Base-by-base conservation (phyloP, 1,139 yeast genomes). In the Candida albicans region DNA sequence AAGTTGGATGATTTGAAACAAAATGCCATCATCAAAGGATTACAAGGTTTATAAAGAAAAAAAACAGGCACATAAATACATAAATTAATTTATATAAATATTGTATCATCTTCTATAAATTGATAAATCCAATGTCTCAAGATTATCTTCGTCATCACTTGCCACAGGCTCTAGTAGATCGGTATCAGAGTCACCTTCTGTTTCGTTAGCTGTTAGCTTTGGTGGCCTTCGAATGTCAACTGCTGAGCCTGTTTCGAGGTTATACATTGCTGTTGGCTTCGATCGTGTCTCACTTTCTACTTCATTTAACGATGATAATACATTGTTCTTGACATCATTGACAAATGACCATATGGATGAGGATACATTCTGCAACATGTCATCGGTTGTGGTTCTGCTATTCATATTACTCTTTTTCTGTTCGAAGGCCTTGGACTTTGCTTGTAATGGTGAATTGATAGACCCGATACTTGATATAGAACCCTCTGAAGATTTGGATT, bases 11-110 rank as follows among this genome's bases (percentile, higher is more conserved):
- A 62, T 46, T 52, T 54, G 41, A 75, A 61, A 55, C 87, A 81
- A 33, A 57, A 70, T 13, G 79, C 77, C 46, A 58, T 81, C 44
- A 70, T 80, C 42, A 74, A 72, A 53, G 83, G 81, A 4, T 65
- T 73, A 53, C 73, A 68, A 47, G 58, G 62, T 6, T 55, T 62
- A 41, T 63, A 56, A 43, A 18, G 26, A 28, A 7, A 33, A 10
- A 29, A 15, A 41, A n/a, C n/a, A n/a, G 9, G n/a, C 29, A 11
- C 14, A 15, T 35, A 18, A 26, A 31, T 18, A 18, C 22, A 18
- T 18, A 4, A 25, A 32, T 8, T 31, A 35, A 40, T 15, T 13
- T 34, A 9, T 28, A 33, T n/a, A 13, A 33, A 15, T 27, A 28
- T 15, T n/a, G 3, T 25, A 26, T 29, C 33, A 41, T 41, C 42